These are phyloP conservation scores for Kwoniella shivajii DNA, from an alignment of 1,284 basidiomycete genomes.

Conservation along the genomic window DNA sequence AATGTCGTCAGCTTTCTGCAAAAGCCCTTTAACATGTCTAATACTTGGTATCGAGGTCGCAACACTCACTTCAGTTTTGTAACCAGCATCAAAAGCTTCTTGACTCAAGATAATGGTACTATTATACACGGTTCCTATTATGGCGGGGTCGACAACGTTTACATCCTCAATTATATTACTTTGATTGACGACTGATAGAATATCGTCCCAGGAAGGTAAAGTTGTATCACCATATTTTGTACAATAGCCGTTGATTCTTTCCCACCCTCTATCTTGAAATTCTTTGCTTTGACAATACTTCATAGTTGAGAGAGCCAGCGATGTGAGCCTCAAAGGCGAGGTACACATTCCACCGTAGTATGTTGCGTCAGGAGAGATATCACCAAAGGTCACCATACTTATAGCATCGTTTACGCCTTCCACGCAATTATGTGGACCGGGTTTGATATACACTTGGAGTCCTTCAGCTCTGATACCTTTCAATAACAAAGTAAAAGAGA, in stretches of 20 bases:
- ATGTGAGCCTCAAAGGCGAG: slow-evolving; percentile 15
- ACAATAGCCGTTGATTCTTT: neutral
- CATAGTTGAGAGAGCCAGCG: slow-evolving; percentile 20
- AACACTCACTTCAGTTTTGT: slow-evolving; percentile 1
- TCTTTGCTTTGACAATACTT: slow-evolving; percentile 16
- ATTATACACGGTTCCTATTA: slow-evolving; percentile 3
- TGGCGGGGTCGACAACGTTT: neutral
- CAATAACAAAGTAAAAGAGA: neutral
- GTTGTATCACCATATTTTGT: neutral
- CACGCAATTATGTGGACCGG: slow-evolving; percentile 4
- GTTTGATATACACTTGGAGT: neutral
- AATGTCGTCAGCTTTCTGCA: too few species aligned
- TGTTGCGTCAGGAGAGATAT: slow-evolving; percentile 1
- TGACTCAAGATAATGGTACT: slow-evolving; percentile 2
- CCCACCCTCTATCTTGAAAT: slow-evolving; percentile 9
- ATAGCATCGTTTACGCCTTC: slow-evolving; percentile 11
- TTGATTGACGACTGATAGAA: neutral
- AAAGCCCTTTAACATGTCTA: too few species aligned
- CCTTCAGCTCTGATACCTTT: neutral
- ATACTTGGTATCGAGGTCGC: too few species aligned
- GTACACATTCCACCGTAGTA: slow-evolving; percentile 11
- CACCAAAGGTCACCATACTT: slow-evolving; percentile 8
- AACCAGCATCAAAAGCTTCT: neutral
- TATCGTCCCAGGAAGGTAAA: neutral
- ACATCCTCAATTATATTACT: neutral